Base-by-base conservation (phyloP, 495 filamentous ascomycete genomes). In the Emericellopsis terricola region DNA sequence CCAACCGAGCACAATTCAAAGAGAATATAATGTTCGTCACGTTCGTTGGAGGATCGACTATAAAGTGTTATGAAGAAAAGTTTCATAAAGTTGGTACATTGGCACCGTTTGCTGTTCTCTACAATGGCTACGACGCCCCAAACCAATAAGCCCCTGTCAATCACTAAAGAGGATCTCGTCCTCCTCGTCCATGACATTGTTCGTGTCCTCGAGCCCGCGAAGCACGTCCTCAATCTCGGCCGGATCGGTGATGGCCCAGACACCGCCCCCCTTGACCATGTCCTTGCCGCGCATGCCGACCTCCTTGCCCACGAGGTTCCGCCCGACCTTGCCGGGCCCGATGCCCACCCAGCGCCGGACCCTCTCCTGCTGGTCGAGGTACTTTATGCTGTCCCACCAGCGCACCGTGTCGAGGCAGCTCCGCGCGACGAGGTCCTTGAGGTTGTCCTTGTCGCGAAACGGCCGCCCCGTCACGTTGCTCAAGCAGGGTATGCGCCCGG, bases 301-400 rank as follows among this genome's bases (percentile, higher is more conserved):
- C 51, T 94, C 89, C 52, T 93, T 93, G 0, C 86, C 85, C 4
- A 97, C 89, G 15, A 97, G 53, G 50, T 94, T 94, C 35, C 84
- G 67, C 2, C 86, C 89, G 4, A 97, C 86, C 47, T 93, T 93
- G 1, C 87, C 89, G 0, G 89, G 89, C 2, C 89, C 89, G 41
- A 97, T 81, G 13, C 87, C 89, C 31, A 97, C 66, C 85, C 87
- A 96, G 29, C 84, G 64, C 42, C 71, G 64, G 6, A 96, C 81
- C 37, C 78, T 80, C 45, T 73, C 60, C 38, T 89, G 80, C 42
- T 89, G 76, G 49, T 96, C 82, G 28, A 97, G 57, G 45, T 86
- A 94, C 41, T 73, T 73, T 30, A 96, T 80, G 41, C 78, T 85
- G 31, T 89, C 82, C 74, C 81, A 89, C 89, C 89, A 97, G 39